Base-by-base conservation (phyloP, 23 red algal species). In the Gracilaria gracilis region DNA sequence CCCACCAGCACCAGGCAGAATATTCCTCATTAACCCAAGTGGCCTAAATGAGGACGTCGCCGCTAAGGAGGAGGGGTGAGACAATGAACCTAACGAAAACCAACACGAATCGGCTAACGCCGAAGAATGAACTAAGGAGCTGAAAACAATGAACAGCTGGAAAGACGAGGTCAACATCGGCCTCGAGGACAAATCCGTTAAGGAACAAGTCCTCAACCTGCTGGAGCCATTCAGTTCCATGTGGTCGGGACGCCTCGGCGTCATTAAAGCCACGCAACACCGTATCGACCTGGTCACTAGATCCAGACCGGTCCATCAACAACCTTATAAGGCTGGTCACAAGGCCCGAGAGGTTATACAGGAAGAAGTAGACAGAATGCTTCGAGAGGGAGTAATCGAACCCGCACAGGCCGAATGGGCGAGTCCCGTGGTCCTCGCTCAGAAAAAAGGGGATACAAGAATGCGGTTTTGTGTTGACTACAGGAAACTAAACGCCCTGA, bases 401-500 rank as follows among this genome's bases (percentile, higher is more conserved):
- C 77, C 37, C 9, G 77, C 77, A 24, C 0, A 5, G 4, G 39
- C 32, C 7, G 20, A 42, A 54, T 81, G 77, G 37, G 77, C 77
- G 9, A 34, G 37, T 6, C 80, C 40, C 36, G 80, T 39, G 29
- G 80, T 3, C 19, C 58, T 66, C 15, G 57, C 40, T 23, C 54
- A 28, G 28, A 64, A 62, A 61, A 11, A 21, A 2, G 35, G 57
- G 2, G 80, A 44, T 12, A 57, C 4, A 0, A 4, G 55, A 58
- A 42, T 74, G 67, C 23, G 3, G n/a, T n/a, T n/a, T n/a, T n/a
- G n/a, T n/a, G n/a, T n/a, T n/a, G n/a, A n/a, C n/a, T n/a, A n/a
- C n/a, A 32, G 48, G 48, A 33, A 44, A 11, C 59, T 85, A 24
- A 85, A 85, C 81, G 54, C 37, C 81, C 11, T 85, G 20, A 85